phyloP scores from a whole-genome alignment of 176 grass and related monocot genomes.

The Cenchrus purpureus region DNA sequence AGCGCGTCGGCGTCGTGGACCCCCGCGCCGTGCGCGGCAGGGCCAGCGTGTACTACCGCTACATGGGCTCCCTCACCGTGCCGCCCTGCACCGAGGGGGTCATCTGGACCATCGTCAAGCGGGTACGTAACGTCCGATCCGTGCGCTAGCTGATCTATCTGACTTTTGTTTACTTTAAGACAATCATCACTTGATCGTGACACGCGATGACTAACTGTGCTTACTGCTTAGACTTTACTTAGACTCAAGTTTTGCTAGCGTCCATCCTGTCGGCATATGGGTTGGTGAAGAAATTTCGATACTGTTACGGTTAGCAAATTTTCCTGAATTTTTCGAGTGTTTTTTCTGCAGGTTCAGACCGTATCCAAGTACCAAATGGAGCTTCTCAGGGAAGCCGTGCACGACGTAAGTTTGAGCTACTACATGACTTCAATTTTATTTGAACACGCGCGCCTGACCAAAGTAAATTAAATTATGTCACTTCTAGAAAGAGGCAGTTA shows the following conservation, averaged over 20 bases:
- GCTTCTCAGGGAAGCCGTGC: slow-evolving; percentile 67
- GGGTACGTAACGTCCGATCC: slow-evolving; percentile 22
- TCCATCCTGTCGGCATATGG: not conserved
- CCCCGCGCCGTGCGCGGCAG: slow-evolving; percentile 21
- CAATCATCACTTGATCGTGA: not conserved
- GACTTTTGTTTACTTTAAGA: not conserved
- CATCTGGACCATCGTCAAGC: slow-evolving; percentile 69
- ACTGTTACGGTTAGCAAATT: not conserved
- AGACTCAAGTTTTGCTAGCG: no score
- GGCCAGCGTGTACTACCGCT: slow-evolving; percentile 68
- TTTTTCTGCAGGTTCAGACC: slow-evolving; percentile 51
- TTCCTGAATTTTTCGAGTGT: not conserved
- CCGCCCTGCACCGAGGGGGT: slow-evolving; percentile 84
- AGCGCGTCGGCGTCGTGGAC: slow-evolving; percentile 44
- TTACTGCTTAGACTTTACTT: no score
- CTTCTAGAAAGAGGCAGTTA: not conserved
- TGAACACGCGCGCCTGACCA: not conserved
- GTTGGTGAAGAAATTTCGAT: not conserved
- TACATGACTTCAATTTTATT: not conserved
- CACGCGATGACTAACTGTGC: not conserved
- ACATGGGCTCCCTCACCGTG: slow-evolving; percentile 77
- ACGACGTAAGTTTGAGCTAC: slow-evolving; percentile 58
- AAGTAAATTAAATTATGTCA: no score
- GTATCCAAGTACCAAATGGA: slow-evolving; percentile 62
- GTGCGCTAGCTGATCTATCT: no score